Evolutionary conservation across 192 early-diverging fungal genomes (phyloP), one percentile per base, ranked within the genome.

Genomic region (Backusella parvicylindrica): DNA sequence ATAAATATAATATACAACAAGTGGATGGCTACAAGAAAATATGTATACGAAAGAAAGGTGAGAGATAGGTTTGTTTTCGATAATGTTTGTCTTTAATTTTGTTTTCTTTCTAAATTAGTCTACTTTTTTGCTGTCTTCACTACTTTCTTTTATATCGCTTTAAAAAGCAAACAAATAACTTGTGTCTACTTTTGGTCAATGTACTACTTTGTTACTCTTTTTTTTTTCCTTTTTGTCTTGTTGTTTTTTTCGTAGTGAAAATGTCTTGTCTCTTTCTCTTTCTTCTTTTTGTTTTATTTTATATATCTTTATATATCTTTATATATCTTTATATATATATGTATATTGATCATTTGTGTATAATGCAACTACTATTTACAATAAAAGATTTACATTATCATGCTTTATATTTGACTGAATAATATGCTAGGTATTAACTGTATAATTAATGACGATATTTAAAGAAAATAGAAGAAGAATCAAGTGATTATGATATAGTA

Each of bases 91-190:
- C 21, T 60, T 28, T 56, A 47, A 47, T 47, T 47, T 47, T 56
- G 23, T 56, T 56, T 56, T 56, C 23, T 26, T 28, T 28, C 53
- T 60, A 60, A 60, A 60, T 60, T 60, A 60, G 53, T 60, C 43
- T 6, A 47, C 33, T 35, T 47, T 35, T 47, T 47, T 47, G 53
- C 26, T 60, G 26, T 26, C 53, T 23, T 28, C 13, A 23, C 26
- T n/a, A 60, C 12, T 60, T 43, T 28, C 26, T 60, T 3, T 38
- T 38, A 11, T 38, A 60, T 60, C 21, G 18, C 53, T 60, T 60
- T 60, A 60, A 60, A 60, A 60, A 60, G 53, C 53, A 60, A 60
- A 60, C 28, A 60, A 60, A 60, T 60, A 60, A 60, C 53, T 60
- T 60, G 53, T 60, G 2, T 60, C 53, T 60, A 60, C 53, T 60